Evolutionary conservation across 2,329 filamentous ascomycete genomes (phyloP), one percentile per base, ranked within the genome.

Genomic region (Fusarium siculi): DNA sequence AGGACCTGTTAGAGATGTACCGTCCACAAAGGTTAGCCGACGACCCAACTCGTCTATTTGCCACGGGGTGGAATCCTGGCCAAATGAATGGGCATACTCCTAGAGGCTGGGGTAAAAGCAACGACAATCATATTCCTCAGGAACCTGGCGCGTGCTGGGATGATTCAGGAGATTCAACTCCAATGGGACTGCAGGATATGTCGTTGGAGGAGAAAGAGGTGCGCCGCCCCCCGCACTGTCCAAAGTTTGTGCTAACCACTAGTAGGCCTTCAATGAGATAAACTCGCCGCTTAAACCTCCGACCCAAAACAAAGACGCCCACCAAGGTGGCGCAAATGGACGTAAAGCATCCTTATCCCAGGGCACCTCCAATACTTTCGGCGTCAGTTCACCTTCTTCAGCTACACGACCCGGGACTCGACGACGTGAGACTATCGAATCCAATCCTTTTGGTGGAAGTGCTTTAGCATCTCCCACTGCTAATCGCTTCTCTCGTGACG

Each of bases 131-230:
- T 72, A 86, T 88, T 71, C 91, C 91, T 66, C 90, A 93, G 78
- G 95, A 96, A 49, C 93, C 95, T n/a, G 94, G 96, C 71, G 90
- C 96, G 46, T 98, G 95, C 81, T 99, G 96, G 96, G 93, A 97
- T 79, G 84, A 88, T 66, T 87, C 88, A 67, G 94, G 93, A 30
- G 87, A 88, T 59, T 87, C 90, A 49, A 88, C 89, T 72, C 94
- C 95, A 11, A 85, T 98, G 73, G 91, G 90, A 36, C 81, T 97
- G 73, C 87, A 90, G 70, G 91, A 93, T 47, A 90, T 97, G 89
- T 86, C 88, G 4, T 72, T 82, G 9, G 87, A 90, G 68, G 91
- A 92, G 82, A 90, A 86, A 79, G 87, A 88, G 82, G 89, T 90
- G 78, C 79, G 85, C 81, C 55, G n/a, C 47, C 63, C 62, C 44